Base-by-base conservation (phyloP, 2,329 filamentous ascomycete species). In the Arthrobotrys iridis region DNA sequence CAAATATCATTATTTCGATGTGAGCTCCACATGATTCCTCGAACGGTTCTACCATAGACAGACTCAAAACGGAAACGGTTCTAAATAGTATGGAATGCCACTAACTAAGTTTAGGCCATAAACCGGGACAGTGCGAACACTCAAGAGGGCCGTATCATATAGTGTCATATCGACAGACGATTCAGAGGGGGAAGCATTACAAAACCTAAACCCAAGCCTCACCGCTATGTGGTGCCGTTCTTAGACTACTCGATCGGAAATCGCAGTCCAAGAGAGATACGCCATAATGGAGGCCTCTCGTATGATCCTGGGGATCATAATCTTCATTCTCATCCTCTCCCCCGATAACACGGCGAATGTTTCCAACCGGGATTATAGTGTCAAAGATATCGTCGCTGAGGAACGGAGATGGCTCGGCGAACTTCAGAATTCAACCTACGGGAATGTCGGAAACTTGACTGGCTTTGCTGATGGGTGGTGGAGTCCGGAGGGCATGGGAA, bases 351-450 rank as follows among this genome's bases (percentile, higher is more conserved):
- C 77, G 60, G 76, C 76, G 24, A 77, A 76, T 58, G 71, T 77
- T 43, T 77, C 78, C 22, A 64, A 71, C 28, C 77, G 76, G 18
- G 77, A 74, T 15, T 72, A 77, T 33, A 75, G 77, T 46, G 55
- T 77, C 57, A 76, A 79, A 37, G 66, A 74, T 18, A 71, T 79
- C 60, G 77, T 79, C 57, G 50, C 63, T 4, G 76, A 78, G 26
- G 78, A 78, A 46, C 73, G 74, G 40, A 33, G 46, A 52, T 76
- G 77, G 70, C 78, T 80, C 46, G 77, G 77, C 26, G 73, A 73
- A 40, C 71, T 80, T 22, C 76, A 76, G 33, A 80, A 79, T 62
- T 79, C 78, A 1, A 79, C 78, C 24, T 80, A 78, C 50, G 78
- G 78, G 6, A 75, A 67, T 13, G 77, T 78, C n/a, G 79, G 78